Conservation (phyloP, 2,329 filamentous ascomycete species). For the Davidsoniella neocaledoniae region DNA sequence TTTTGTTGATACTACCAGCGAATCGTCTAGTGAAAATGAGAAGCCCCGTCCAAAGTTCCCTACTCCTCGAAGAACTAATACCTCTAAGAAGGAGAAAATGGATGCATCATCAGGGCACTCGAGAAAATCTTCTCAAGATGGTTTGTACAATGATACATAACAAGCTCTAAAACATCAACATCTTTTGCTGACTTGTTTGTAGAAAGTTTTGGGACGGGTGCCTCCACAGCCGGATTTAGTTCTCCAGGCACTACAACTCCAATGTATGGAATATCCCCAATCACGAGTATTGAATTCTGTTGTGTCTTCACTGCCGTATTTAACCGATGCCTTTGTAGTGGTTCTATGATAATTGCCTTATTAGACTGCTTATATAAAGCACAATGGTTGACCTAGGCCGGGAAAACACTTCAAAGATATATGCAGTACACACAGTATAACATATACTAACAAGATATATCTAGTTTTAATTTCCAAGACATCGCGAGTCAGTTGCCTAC, state of each 20-base stretch:
- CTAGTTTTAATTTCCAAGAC: conserved; percentile 8
- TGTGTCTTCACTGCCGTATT: too few relatives aligned
- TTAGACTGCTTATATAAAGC: too few relatives aligned
- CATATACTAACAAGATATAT: neutral
- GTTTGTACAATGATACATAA: neutral
- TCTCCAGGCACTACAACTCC: conserved; percentile 5
- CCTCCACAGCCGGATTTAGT: neutral
- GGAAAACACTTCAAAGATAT: too few relatives aligned
- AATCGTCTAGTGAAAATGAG: conserved; percentile 7
- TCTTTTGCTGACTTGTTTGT: neutral
- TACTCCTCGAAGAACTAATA: neutral
- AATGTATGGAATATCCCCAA: conserved; percentile 1
- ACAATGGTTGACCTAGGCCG: too few relatives aligned
- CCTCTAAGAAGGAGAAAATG: neutral
- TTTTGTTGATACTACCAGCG: conserved; percentile 10
- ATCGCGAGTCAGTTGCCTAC: conserved; percentile 7
- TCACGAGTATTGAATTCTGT: neutral
- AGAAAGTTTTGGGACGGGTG: conserved; percentile 1
- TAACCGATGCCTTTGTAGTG: too few relatives aligned
- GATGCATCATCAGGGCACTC: neutral
- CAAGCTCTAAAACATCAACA: too few relatives aligned
- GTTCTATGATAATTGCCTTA: too few relatives aligned
- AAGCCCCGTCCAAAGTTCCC: conserved; percentile 5
- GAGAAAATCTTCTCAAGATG: conserved; percentile 2
- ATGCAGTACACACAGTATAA: too few relatives aligned